A percentile compares a stretch with the other conserved stretches of the same genome.
Conservation (phyloP, 257 asterid genomes). For the Dorcoceras hygrometricum region DNA sequence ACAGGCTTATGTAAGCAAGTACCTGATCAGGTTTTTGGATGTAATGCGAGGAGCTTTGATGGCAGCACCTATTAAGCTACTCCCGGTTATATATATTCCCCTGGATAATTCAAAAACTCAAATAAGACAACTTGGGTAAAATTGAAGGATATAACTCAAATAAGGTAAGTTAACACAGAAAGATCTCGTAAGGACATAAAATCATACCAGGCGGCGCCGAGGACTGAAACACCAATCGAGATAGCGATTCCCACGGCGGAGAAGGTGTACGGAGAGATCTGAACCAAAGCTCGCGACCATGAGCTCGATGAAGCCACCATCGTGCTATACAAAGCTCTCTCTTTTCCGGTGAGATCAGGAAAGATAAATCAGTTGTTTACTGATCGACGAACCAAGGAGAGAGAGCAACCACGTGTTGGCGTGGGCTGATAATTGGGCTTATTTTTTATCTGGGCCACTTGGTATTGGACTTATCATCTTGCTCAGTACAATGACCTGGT, state of each 20-base stretch:
- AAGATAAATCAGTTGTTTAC: too few relatives aligned
- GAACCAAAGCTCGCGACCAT: constrained; percentile 48
- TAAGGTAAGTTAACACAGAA: background rate
- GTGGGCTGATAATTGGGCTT: background rate
- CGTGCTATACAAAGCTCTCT: background rate
- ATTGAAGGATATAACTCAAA: background rate
- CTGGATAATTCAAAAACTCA: constrained; percentile 26
- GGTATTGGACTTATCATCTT: too few relatives aligned
- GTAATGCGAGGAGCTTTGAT: constrained; percentile 81
- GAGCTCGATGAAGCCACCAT: constrained; percentile 47
- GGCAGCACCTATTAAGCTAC: constrained; percentile 85
- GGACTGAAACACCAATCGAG: constrained; percentile 95
- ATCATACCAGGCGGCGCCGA: constrained; percentile 95
- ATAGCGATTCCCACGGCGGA: constrained; percentile 85
- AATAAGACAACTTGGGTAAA: constrained; percentile 10
- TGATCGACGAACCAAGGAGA: background rate
- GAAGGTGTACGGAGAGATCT: constrained; percentile 51
- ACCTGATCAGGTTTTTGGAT: constrained; percentile 82
- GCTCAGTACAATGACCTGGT: too few relatives aligned
- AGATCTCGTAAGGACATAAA: background rate
- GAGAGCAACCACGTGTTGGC: too few relatives aligned
- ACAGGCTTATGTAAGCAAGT: constrained; percentile 14
- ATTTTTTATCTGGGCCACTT: background rate
- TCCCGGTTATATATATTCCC: constrained; percentile 81
- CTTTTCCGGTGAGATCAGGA: too few relatives aligned